These are phyloP conservation scores for Sporothrix humicola DNA, from an alignment of 2,329 filamentous ascomycete genomes.

Conservation along the genomic window DNA sequence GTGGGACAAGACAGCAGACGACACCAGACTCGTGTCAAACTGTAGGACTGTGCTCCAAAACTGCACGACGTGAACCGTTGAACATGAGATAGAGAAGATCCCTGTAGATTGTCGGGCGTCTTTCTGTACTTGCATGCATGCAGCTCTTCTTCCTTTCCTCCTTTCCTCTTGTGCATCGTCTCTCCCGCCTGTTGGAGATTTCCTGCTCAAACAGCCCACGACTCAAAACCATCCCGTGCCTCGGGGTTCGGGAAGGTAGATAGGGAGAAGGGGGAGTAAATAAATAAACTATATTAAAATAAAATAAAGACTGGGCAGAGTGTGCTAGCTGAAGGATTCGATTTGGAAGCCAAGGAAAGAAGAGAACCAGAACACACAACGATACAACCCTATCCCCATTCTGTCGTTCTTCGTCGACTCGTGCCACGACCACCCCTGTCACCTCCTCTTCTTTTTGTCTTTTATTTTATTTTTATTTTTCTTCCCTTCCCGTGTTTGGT, in stretches of 20 bases:
- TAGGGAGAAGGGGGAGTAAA: neutral
- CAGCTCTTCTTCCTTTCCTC: neutral
- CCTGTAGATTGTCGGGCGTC: neutral
- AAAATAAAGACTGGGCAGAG: neutral
- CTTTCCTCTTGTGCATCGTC: too few species aligned
- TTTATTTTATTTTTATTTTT: neutral
- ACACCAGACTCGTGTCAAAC: neutral
- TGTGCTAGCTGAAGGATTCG: neutral
- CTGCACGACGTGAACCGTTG: neutral
- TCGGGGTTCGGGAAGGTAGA: slow-evolving; percentile 17
- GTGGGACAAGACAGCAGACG: neutral
- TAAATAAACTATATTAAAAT: neutral
- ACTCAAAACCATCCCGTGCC: neutral
- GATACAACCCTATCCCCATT: slow-evolving; percentile 10
- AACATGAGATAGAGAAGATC: neutral
- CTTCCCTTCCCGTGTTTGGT: neutral
- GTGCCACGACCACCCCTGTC: neutral
- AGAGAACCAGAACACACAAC: neutral
- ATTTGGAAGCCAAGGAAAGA: neutral
- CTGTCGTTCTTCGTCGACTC: neutral
- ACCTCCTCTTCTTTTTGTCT: neutral
- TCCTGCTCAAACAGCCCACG: neutral
- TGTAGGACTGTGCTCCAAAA: neutral
- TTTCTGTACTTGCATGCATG: slow-evolving; percentile 2
- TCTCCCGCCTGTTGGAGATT: slow-evolving; percentile 4